A percentile compares a stretch with the other conserved stretches of the same genome.
These are phyloP conservation scores for Penicillium paneum DNA, from an alignment of 2,329 filamentous ascomycete genomes.

Conservation along the genomic window DNA sequence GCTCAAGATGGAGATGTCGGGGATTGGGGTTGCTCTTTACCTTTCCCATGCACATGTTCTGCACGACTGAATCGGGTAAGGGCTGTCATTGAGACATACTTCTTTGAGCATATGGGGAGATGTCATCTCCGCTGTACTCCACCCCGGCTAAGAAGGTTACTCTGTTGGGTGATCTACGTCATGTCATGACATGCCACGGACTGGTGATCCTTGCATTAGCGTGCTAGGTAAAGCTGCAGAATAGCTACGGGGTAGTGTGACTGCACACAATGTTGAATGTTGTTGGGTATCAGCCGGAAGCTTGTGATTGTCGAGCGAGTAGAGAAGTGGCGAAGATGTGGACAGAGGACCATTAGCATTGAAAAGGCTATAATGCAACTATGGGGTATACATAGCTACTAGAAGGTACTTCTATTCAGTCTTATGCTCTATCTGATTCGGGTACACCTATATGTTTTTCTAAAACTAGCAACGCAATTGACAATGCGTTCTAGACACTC, in stretches of 20 bases:
- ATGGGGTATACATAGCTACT: neutral
- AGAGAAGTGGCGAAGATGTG: neutral
- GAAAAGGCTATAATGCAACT: neutral
- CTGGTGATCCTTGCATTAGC: constrained; percentile 11
- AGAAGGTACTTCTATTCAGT: neutral
- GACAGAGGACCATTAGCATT: neutral
- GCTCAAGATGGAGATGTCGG: neutral
- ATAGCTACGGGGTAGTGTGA: neutral
- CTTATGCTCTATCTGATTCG: neutral
- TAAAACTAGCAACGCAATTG: neutral
- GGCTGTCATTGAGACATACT: neutral
- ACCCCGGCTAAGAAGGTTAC: neutral
- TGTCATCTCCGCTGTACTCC: neutral
- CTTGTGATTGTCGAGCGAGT: neutral
- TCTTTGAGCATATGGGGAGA: neutral
- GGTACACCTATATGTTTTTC: neutral
- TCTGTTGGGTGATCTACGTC: neutral
- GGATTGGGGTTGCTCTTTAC: neutral
- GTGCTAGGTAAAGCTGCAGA: constrained; percentile 1
- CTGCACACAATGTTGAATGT: neutral
- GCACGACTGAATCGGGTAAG: neutral
- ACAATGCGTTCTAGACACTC: too few relatives aligned
- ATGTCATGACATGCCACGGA: constrained; percentile 7
- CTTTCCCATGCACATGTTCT: neutral
- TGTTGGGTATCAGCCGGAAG: neutral